Percentiles rank a stretch among this genome's conserved stretches.
Evolutionary conservation across 352 stramenopile genomes (phyloP).

Genomic region (Globisporangium echinulatum): DNA sequence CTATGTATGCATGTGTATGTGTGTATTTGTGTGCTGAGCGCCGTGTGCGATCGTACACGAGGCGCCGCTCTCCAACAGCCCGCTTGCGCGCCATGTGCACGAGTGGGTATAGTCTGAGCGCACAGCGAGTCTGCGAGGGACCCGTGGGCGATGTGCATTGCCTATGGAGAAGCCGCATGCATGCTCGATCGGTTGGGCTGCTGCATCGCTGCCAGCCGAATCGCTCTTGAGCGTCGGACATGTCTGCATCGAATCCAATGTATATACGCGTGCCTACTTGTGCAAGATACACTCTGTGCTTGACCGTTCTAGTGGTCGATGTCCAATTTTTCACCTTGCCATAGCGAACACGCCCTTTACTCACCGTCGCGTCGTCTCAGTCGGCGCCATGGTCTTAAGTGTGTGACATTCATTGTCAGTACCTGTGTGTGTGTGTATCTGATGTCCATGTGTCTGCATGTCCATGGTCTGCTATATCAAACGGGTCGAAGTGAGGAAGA

Average conservation of each 20-base stretch:
- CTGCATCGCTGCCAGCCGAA: constrained; percentile 6
- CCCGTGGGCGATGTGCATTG: constrained; percentile 24
- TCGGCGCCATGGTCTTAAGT: constrained; percentile 74
- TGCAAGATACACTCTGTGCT: constrained; percentile 87
- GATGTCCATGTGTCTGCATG: constrained; percentile 2
- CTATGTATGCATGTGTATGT: neutral
- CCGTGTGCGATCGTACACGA: too few species aligned
- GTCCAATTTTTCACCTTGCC: constrained; percentile 85
- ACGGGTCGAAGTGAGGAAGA: constrained; percentile 64
- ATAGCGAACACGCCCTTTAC: constrained; percentile 57
- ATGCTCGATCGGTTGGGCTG: constrained; percentile 17
- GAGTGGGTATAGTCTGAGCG: constrained; percentile 79
- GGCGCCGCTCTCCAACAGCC: constrained; percentile 63
- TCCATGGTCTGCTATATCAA: neutral
- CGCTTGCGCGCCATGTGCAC: constrained; percentile 39
- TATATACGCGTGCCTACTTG: constrained; percentile 13
- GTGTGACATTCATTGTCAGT: constrained; percentile 33
- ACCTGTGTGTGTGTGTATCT: neutral
- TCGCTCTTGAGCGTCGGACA: constrained; percentile 38
- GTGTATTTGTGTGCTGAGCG: constrained; percentile 4
- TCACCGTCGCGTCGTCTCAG: constrained; percentile 59
- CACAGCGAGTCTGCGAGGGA: constrained; percentile 37
- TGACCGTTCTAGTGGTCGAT: constrained; percentile 67
- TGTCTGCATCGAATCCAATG: constrained; percentile 1
- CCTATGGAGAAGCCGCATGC: constrained; percentile 21